A percentile compares a stretch with the other conserved stretches of the same genome.
These are phyloP conservation scores for Leccinum pellstonianum DNA, from an alignment of 768 basidiomycete species.

Conservation along the genomic window DNA sequence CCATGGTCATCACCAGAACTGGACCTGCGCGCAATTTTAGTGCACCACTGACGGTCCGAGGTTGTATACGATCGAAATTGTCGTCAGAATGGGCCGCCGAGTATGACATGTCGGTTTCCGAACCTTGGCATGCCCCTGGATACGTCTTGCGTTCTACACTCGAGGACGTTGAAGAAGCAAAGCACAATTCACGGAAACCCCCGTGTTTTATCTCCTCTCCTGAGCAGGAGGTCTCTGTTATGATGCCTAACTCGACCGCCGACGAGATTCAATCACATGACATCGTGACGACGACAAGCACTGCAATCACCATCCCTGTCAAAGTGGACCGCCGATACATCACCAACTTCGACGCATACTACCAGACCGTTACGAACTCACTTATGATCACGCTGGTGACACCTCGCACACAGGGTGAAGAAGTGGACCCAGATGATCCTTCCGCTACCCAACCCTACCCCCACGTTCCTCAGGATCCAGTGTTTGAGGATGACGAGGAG, in stretches of 20 bases:
- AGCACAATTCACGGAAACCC: no score
- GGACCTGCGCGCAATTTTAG: neutral
- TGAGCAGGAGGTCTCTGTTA: neutral
- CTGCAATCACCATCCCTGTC: neutral
- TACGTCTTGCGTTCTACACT: neutral
- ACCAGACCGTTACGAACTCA: neutral
- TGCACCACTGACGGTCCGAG: neutral
- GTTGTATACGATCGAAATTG: neutral
- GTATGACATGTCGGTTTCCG: neutral
- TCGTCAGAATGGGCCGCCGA: neutral
- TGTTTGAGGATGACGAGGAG: conserved; percentile 6
- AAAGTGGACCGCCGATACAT: neutral
- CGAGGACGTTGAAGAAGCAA: neutral
- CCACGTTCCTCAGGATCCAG: neutral
- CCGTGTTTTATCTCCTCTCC: neutral
- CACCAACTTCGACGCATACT: conserved; percentile 4
- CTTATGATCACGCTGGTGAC: neutral
- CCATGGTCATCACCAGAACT: neutral
- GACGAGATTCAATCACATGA: neutral
- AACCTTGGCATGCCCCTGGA: neutral
- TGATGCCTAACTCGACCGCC: neutral
- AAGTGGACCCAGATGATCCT: neutral
- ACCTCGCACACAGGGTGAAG: neutral
- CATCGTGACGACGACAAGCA: conserved; percentile 1
- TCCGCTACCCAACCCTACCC: neutral